phyloP scores from a whole-genome alignment of 2,329 filamentous ascomycete genomes.

The Claviceps digitariae region DNA sequence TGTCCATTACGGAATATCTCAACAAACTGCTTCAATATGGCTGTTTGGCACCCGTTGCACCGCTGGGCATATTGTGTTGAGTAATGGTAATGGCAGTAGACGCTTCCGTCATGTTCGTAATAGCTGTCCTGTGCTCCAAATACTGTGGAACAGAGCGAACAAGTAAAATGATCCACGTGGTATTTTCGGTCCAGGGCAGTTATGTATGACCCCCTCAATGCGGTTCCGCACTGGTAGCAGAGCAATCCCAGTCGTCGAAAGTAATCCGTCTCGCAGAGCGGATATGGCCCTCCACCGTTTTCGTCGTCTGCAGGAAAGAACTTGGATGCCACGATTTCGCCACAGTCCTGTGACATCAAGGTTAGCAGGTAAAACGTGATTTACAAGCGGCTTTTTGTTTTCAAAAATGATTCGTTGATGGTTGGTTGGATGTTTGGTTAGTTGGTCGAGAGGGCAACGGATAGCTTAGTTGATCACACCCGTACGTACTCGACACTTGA shows the following conservation, averaged over 20 bases:
- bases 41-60: conserved; percentile 92
- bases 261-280: conserved; percentile 95
- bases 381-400: background rate
- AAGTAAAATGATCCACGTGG: conserved; percentile 98
- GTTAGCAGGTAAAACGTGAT: conserved; percentile 5
- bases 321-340: conserved; percentile 92
- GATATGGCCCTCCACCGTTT: conserved; percentile 74
- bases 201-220: conserved; percentile 91
- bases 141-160: conserved; percentile 91
- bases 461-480: background rate
- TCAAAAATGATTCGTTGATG: too few species aligned
- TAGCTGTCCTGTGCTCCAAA: conserved; percentile 98
- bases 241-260: conserved; percentile 84
- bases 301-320: conserved; percentile 97
- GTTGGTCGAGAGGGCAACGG: background rate
- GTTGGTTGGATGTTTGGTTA: background rate
- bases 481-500: conserved; percentile 74
- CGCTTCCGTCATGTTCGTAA: conserved; percentile 91
- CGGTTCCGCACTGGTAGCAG: conserved; percentile 84
- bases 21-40: conserved; percentile 97
- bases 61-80: conserved; percentile 93
- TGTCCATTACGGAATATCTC: conserved; percentile 97
- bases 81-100: conserved; percentile 98
- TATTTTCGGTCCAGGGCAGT: conserved; percentile 96
- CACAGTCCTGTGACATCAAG: conserved; percentile 59